phyloP scores from a whole-genome alignment of 345 rosid genomes.

The Ceriops decandra region DNA sequence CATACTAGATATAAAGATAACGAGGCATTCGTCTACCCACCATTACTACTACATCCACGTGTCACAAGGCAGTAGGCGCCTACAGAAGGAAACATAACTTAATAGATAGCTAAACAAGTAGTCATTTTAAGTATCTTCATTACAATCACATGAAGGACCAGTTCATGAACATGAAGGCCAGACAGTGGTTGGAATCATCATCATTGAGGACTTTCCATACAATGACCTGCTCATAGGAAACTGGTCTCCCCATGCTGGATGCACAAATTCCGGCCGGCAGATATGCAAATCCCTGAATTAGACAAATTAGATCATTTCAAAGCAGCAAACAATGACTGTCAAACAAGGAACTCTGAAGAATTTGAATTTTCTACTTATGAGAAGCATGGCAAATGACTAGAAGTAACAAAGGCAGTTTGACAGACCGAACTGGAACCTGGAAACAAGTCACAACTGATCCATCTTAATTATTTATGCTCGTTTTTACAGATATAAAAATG shows the following conservation, averaged over 20 bases:
- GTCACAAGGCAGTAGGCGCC: not conserved
- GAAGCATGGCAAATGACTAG: no score
- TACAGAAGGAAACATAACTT: constrained; percentile 3
- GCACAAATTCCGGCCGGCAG: constrained; percentile 81
- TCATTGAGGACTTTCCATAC: constrained; percentile 96
- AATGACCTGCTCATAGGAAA: constrained; percentile 80
- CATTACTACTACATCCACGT: constrained; percentile 3
- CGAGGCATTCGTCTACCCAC: not conserved
- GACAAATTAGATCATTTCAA: not conserved
- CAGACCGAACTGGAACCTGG: no score
- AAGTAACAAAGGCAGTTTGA: no score
- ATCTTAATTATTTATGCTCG: no score
- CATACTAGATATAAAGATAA: not conserved
- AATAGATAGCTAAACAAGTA: constrained; percentile 6
- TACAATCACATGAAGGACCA: constrained; percentile 80
- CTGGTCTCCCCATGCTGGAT: constrained; percentile 95
- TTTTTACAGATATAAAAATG: no score
- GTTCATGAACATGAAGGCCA: constrained; percentile 88
- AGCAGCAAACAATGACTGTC: not conserved
- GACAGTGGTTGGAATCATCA: constrained; percentile 79
- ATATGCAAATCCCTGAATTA: constrained; percentile 72
- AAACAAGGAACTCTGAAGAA: not conserved
- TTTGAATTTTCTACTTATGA: not conserved
- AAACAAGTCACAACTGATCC: no score
- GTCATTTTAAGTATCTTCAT: not conserved